Conservation (phyloP, 2,329 filamentous ascomycete species). For the Macrophomina tecta region DNA sequence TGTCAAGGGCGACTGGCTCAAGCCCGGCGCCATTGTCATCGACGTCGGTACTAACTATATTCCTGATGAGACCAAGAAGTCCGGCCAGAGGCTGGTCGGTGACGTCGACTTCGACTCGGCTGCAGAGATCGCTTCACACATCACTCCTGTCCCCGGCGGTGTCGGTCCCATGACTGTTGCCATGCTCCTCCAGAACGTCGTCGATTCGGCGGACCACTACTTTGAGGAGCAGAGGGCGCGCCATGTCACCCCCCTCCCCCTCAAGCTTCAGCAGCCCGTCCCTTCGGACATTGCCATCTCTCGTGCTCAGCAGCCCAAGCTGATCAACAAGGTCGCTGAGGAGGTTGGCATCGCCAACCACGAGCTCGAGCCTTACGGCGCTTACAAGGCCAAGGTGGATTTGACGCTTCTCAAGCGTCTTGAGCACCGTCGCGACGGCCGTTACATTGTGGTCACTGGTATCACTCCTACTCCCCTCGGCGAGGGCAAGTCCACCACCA, state of each 20-base stretch:
- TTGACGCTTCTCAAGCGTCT: constrained; percentile 81
- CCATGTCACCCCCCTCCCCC: constrained; percentile 78
- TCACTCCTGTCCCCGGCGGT: constrained; percentile 95
- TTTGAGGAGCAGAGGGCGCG: constrained; percentile 84
- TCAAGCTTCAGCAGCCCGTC: constrained; percentile 79
- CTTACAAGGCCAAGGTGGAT: constrained; percentile 95
- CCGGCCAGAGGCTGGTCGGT: constrained; percentile 87
- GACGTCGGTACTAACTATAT: constrained; percentile 98
- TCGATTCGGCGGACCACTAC: constrained; percentile 80
- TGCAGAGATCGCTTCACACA: constrained; percentile 82
- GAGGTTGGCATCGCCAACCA: constrained; percentile 88
- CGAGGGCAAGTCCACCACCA: constrained; percentile 98
- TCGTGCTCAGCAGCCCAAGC: constrained; percentile 86
- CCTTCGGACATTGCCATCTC: constrained; percentile 97
- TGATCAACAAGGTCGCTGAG: constrained; percentile 80
- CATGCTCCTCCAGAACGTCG: constrained; percentile 95
- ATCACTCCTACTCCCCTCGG: constrained; percentile 97
- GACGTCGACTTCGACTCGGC: constrained; percentile 93
- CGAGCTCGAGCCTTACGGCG: constrained; percentile 92
- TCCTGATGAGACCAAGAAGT: constrained; percentile 86
- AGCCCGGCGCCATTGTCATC: constrained; percentile 92
- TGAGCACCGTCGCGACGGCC: constrained; percentile 83
- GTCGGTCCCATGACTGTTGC: constrained; percentile 99
- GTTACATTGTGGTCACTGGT: constrained; percentile 90
- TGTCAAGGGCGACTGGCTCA: constrained; percentile 94